Evolutionary conservation across 2,329 filamentous ascomycete genomes (phyloP), one percentile per base, ranked within the genome.

Genomic region (Ceratocystis variospora): DNA sequence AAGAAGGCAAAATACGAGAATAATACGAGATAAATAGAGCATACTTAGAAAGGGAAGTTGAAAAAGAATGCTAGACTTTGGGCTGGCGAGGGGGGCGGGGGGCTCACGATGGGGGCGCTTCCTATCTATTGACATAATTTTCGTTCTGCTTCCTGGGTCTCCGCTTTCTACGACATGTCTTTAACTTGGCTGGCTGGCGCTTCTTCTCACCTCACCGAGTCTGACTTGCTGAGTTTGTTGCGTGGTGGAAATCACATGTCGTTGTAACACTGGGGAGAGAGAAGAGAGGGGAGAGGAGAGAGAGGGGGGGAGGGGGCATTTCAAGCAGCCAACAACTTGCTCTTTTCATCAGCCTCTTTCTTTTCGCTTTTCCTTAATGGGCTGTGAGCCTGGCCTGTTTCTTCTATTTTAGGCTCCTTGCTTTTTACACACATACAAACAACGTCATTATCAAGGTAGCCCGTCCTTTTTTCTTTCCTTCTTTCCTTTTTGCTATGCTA

Each of bases 81-180:
- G 33, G 33, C 33, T 37, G 33, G 33, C 46, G 46, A 50, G n/a
- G 17, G 46, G 46, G 46, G 22, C 22, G 22, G 22, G 22, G 22
- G 22, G 22, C 46, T 50, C 33, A 50, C 46, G 46, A 22, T 50
- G 53, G 53, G 22, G 53, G 22, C 53, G 10, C 19, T 57, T 15
- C 15, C 2, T 19, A 17, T 12, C 53, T 57, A 25, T 15, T n/a
- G 17, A 28, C 15, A 37, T 37, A 37, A 37, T 37, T 37, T 37
- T 37, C 33, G 33, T 37, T 37, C 2, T 12, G 10, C 33, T 57
- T 57, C 53, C 53, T 17, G 22, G 17, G 53, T 57, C 53, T 57
- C 53, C 53, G 53, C 53, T 57, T 57, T 57, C 53, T 57, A 57
- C 53, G 53, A 57, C 53, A 57, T 57, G 53, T 57, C 53, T 57